Evolutionary conservation across 1,139 yeast genomes (phyloP).

Genomic region (Debaryomyces subglobosus): DNA sequence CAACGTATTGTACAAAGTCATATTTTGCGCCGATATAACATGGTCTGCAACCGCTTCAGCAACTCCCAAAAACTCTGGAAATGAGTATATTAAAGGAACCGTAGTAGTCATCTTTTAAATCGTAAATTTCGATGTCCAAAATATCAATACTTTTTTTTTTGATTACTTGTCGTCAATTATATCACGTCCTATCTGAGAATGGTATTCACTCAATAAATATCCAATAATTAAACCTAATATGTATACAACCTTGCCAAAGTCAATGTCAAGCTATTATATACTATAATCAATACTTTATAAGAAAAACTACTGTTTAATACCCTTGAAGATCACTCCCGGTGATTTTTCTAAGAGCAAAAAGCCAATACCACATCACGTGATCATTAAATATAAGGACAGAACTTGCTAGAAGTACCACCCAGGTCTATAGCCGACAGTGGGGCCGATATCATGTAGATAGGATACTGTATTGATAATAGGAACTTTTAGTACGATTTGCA

Average conservation of each 20-base stretch:
- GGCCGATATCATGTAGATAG: neutral
- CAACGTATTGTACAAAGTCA: slow-evolving; percentile 58
- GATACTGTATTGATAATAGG: neutral
- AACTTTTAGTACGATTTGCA: neutral
- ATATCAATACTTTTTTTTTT: neutral
- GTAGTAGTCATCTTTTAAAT: slow-evolving; percentile 72
- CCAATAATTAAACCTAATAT: neutral
- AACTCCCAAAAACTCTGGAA: slow-evolving; percentile 85
- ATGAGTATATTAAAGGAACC: slow-evolving; percentile 88
- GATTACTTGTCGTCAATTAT: neutral
- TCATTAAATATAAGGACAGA: neutral
- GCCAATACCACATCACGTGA: neutral
- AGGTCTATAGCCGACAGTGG: no score
- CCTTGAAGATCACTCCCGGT: slow-evolving; percentile 4
- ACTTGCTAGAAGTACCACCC: neutral
- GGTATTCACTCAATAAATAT: neutral
- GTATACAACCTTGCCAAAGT: neutral
- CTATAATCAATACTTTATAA: slow-evolving; percentile 1
- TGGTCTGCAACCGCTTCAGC: slow-evolving; percentile 96
- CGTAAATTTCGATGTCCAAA: neutral
- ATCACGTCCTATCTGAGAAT: neutral
- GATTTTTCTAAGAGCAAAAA: neutral
- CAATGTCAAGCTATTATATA: neutral
- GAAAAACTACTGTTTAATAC: neutral
- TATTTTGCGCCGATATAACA: slow-evolving; percentile 78